These are phyloP conservation scores for Elongisporangium anandrum DNA, from an alignment of 352 stramenopile genomes.

Conservation along the genomic window DNA sequence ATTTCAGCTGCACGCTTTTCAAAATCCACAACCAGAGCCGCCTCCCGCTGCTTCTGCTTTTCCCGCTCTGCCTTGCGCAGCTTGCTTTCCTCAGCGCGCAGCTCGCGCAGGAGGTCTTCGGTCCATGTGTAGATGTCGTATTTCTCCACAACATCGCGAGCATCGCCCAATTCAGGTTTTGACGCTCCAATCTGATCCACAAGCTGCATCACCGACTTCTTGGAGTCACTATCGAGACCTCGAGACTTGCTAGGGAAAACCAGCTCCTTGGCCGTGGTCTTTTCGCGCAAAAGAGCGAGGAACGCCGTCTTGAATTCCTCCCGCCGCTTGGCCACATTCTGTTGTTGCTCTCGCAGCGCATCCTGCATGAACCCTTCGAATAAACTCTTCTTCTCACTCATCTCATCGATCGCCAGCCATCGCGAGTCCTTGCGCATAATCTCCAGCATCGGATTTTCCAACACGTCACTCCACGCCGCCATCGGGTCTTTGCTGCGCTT, in stretches of 20 bases:
- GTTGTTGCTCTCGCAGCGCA: conserved; percentile 46
- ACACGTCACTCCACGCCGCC: background rate
- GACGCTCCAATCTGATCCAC: conserved; percentile 27
- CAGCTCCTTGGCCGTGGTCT: conserved; percentile 19
- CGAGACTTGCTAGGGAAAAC: conserved; percentile 19
- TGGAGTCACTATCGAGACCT: conserved; percentile 37
- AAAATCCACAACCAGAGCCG: conserved; percentile 1
- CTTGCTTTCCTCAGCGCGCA: conserved; percentile 43
- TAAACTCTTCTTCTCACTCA: conserved; percentile 62
- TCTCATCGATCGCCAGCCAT: conserved; percentile 56
- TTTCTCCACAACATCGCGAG: conserved; percentile 29
- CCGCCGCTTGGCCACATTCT: conserved; percentile 30
- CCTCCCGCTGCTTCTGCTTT: conserved; percentile 26
- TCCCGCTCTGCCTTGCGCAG: conserved; percentile 43
- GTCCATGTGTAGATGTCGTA: conserved; percentile 66
- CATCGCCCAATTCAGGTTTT: conserved; percentile 12
- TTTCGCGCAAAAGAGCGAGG: conserved; percentile 29
- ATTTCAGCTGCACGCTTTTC: conserved; percentile 1
- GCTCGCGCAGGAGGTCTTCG: conserved; percentile 37
- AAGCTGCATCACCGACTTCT: conserved; percentile 38
- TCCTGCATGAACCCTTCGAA: conserved; percentile 69
- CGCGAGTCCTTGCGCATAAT: conserved; percentile 44
- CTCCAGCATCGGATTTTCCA: background rate
- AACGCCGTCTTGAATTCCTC: conserved; percentile 40
- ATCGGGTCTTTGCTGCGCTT: conserved; percentile 3